Evolutionary conservation across 176 grass and related monocot genomes (phyloP), one percentile per base, ranked within the genome.

Genomic region (Phragmites australis): DNA sequence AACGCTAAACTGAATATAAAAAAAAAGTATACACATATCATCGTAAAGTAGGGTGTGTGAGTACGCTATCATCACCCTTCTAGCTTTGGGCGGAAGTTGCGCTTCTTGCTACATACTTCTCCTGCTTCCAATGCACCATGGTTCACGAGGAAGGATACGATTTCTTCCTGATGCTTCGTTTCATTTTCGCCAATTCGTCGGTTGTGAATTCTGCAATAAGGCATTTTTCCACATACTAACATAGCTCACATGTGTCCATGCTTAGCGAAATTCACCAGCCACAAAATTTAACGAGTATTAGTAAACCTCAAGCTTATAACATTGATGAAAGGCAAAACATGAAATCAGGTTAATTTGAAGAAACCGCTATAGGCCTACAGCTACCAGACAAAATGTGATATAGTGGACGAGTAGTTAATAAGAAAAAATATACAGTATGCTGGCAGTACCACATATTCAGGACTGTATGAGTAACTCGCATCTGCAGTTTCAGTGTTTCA

Each of bases 281-380:
- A 57, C 2, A 11, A 10, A 57, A 57, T 55, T 23, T 55, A 37
- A n/a, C n/a, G n/a, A n/a, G n/a, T n/a, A n/a, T n/a, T n/a, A n/a
- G n/a, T n/a, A n/a, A n/a, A n/a, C n/a, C n/a, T n/a, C n/a, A n/a
- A n/a, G n/a, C n/a, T n/a, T n/a, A n/a, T n/a, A n/a, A 31, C 44
- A 50, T 45, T 45, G 55, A 61, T 61, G 55, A 31, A 46, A n/a
- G n/a, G n/a, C n/a, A n/a, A n/a, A 62, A 29, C 22, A 6, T 19
- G 74, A 76, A 76, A 61, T 6, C 55, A 61, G 9, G 74, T 30
- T n/a, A n/a, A n/a, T n/a, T 76, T 61, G 56, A 46, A 55, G 55
- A 61, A 41, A 23, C n/a, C 25, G 4, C 18, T 12, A 37, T 5
- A 37, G 39, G 39, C 15, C 29, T 9, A 58, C 9, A 5, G 2